Percentiles rank a stretch among this genome's conserved stretches.
Evolutionary conservation across 176 grass and related monocot genomes (phyloP).

Genomic region (Triticum urartu): DNA sequence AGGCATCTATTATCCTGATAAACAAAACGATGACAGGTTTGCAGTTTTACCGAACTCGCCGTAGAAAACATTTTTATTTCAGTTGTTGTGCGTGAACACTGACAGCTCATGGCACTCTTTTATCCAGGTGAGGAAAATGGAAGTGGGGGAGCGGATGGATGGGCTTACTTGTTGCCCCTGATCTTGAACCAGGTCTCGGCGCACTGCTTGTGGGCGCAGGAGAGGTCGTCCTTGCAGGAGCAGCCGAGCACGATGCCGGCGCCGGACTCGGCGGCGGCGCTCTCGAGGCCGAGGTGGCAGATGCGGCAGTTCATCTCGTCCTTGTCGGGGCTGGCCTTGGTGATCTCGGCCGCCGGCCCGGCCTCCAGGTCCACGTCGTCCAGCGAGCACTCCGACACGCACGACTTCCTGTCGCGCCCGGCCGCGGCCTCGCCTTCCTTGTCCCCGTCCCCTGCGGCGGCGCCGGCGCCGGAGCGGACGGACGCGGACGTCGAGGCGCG

Average conservation of each 20-base stretch:
- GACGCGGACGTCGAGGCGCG: constrained; percentile 39
- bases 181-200: constrained; percentile 99
- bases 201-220: constrained; percentile 87
- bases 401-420: constrained; percentile 54
- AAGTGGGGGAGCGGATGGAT: constrained; percentile 9
- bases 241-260: constrained; percentile 81
- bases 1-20: not conserved
- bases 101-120: not conserved
- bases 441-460: not conserved
- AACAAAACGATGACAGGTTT: constrained; percentile 7
- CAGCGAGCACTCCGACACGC: constrained; percentile 72
- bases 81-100: not conserved
- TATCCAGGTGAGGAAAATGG: not conserved
- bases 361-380: constrained; percentile 75
- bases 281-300: constrained; percentile 89
- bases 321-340: constrained; percentile 55
- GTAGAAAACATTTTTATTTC: not conserved
- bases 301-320: constrained; percentile 85
- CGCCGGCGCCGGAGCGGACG: constrained; percentile 27
- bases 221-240: constrained; percentile 93
- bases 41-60: not conserved
- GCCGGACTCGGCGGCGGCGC: constrained; percentile 57
- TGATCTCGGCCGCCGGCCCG: constrained; percentile 60
- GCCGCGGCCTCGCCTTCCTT: constrained; percentile 12
- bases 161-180: constrained; percentile 95